phyloP scores from a whole-genome alignment of 768 basidiomycete genomes.

The Leccinum obscurum region DNA sequence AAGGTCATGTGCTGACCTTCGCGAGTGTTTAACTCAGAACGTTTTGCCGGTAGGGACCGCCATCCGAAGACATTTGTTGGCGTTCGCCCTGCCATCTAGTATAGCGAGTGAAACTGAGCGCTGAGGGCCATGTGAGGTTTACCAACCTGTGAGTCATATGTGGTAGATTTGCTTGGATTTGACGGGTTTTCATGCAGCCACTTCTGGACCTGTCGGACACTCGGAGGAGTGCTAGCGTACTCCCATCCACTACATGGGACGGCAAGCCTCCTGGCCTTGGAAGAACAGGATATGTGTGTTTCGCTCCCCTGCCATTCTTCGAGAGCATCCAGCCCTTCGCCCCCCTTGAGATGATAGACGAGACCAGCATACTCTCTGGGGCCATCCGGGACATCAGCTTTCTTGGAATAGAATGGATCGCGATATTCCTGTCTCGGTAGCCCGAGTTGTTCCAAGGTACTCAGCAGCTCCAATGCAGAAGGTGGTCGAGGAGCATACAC shows the following conservation, averaged over 20 bases:
- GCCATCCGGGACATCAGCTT: slow-evolving; percentile 64
- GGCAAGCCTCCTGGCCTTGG: slow-evolving; percentile 7
- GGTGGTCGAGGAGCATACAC: slow-evolving; percentile 55
- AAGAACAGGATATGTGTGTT: slow-evolving; percentile 3
- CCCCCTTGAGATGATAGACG: slow-evolving; percentile 68
- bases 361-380: slow-evolving; percentile 80
- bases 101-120: background rate
- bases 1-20: slow-evolving; percentile 76
- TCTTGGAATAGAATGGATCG: slow-evolving; percentile 78
- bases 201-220: slow-evolving; percentile 47
- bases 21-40: slow-evolving; percentile 43
- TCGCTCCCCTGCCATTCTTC: slow-evolving; percentile 54
- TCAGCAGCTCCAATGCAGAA: slow-evolving; percentile 44
- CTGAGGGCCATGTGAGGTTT: background rate
- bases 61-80: slow-evolving; percentile 71
- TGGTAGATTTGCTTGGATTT: slow-evolving; percentile 18
- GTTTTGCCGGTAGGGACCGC: slow-evolving; percentile 52
- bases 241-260: slow-evolving; percentile 70
- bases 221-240: slow-evolving; percentile 71
- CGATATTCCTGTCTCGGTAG: slow-evolving; percentile 67
- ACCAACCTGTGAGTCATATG: slow-evolving; percentile 53
- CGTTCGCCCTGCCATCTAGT: slow-evolving; percentile 71
- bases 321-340: slow-evolving; percentile 53
- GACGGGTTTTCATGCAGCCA: slow-evolving; percentile 47
- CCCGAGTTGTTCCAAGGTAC: slow-evolving; percentile 44